A percentile compares a stretch with the other conserved stretches of the same genome.
phyloP scores from a whole-genome alignment of 805 yeast species.

The Kuraishia cidri region DNA sequence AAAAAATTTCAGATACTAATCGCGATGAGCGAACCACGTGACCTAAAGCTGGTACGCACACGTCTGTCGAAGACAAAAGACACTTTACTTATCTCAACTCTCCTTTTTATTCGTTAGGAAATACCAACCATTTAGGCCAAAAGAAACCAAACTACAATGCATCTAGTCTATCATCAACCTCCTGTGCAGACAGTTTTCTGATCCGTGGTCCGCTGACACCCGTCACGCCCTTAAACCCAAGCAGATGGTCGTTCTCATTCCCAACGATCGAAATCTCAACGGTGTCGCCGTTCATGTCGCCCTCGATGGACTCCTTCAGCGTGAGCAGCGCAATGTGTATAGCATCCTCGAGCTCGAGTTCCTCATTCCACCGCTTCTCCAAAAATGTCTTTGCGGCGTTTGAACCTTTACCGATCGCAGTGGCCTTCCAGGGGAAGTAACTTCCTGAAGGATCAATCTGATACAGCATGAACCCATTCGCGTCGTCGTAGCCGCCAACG shows the following conservation, averaged over 20 bases:
- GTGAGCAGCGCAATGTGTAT: slow-evolving; percentile 93
- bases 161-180: slow-evolving; percentile 91
- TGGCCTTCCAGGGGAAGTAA: slow-evolving; percentile 98
- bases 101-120: too few species aligned
- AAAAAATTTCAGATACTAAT: too few species aligned
- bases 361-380: slow-evolving; percentile 98
- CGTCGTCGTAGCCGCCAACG: slow-evolving; percentile 88
- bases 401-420: slow-evolving; percentile 96
- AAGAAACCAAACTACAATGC: too few species aligned
- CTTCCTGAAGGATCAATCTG: slow-evolving; percentile 99
- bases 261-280: slow-evolving; percentile 89
- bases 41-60: too few species aligned
- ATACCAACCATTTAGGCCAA: too few species aligned
- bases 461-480: slow-evolving; percentile 64
- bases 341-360: slow-evolving; percentile 95
- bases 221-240: slow-evolving; percentile 81
- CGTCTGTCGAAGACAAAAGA: too few species aligned
- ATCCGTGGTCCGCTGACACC: slow-evolving; percentile 83
- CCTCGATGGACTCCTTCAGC: slow-evolving; percentile 93
- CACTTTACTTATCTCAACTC: too few species aligned
- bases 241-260: slow-evolving; percentile 66
- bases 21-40: too few species aligned
- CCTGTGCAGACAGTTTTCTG: slow-evolving; percentile 77
- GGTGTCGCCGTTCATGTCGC: slow-evolving; percentile 94
- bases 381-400: slow-evolving; percentile 94